Evolutionary conservation across 352 stramenopile species (phyloP).

Genomic region (Phytophthora syringae): DNA sequence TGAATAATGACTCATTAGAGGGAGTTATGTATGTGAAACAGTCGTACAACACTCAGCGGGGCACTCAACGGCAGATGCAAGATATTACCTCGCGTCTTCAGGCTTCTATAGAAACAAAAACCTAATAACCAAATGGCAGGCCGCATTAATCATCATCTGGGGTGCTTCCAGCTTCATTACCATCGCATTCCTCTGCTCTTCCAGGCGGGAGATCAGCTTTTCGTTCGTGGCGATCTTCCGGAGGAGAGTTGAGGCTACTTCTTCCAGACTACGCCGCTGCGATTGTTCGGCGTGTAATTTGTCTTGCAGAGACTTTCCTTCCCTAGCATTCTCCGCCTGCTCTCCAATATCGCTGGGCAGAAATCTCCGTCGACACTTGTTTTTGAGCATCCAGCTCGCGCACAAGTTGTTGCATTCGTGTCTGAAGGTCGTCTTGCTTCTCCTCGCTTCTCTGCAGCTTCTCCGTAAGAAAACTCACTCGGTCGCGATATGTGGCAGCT

Average conservation of each 20-base stretch:
- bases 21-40: too few species aligned
- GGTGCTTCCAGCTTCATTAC: conserved; percentile 39
- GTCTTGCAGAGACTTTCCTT: conserved; percentile 64
- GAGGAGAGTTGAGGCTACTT: conserved; percentile 64
- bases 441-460: conserved; percentile 68
- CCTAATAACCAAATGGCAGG: too few species aligned
- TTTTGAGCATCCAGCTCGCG: conserved; percentile 70
- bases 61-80: too few species aligned
- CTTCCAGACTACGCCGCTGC: conserved; percentile 67
- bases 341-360: conserved; percentile 76
- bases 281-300: conserved; percentile 62
- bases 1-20: conserved; percentile 10
- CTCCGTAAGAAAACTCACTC: conserved; percentile 81
- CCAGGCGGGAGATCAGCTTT: conserved; percentile 59
- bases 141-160: too few species aligned
- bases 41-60: too few species aligned
- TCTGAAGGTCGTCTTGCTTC: conserved; percentile 57
- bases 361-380: conserved; percentile 79
- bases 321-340: conserved; percentile 75
- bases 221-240: conserved; percentile 75
- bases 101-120: too few species aligned
- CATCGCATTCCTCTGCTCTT: conserved; percentile 80
- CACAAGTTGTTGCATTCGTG: conserved; percentile 52
- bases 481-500: conserved; percentile 69
- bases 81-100: too few species aligned